Base-by-base conservation (phyloP, 2,329 filamentous ascomycete species). In the Diaporthe sp. region DNA sequence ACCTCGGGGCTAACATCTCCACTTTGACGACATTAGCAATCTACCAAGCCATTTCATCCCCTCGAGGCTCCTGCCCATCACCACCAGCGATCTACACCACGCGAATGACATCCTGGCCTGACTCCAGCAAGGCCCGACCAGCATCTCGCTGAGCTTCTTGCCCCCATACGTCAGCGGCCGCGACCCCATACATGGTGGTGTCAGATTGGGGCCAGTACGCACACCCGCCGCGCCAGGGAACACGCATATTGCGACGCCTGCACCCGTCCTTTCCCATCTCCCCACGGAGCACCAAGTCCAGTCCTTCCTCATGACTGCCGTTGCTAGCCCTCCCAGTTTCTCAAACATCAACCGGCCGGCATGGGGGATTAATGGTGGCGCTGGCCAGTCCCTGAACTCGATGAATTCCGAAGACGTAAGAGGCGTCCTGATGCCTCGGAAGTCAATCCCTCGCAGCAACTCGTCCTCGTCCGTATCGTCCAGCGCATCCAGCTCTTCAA, bases 401-500 rank as follows among this genome's bases (percentile, higher is more conserved):
- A 94, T 95, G 91, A 94, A 93, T 85, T 86, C 92, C 83, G 95
- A 97, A 86, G 95, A 97, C 85, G 91, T 93, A 78, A 92, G 93
- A 86, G 93, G 93, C 84, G 96, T 97, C 90, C 95, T 97, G 83
- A 93, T 94, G 89, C 94, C 95, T 81, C 94, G 95, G 80, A 98
- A 98, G 86, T 92, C 90, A 82, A 89, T 95, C 76, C 94, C 96
- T 83, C 92, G 96, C 83, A 93, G 93, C 81, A 97, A 95, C 87
- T 98, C 96, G 47, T 97, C 95, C 74, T 97, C 95, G 5, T 98
- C 96, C 60, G 88, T 97, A 77, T 94, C 94, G 19, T 91, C 91
- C 67, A 90, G 87, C 54, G 86, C 88, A 1, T 92, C 91, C 42
- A 85, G 85, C 74, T 89, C 90, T 22, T 92, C 91, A 8, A 87